These are phyloP conservation scores for Rhizopus arrhizus DNA, from an alignment of 371 early-diverging fungal genomes.

Conservation along the genomic window DNA sequence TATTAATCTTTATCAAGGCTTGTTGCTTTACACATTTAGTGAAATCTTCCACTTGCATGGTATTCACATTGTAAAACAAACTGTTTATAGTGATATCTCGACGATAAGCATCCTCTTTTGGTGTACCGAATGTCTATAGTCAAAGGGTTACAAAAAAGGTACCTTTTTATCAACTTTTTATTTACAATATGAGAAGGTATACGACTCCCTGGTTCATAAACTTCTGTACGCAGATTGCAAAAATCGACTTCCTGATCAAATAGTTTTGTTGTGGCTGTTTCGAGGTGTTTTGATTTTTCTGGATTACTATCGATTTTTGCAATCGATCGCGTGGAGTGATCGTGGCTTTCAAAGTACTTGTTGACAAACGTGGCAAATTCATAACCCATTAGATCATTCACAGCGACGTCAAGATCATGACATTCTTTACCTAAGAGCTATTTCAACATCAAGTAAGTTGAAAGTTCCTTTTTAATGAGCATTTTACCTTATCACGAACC, in stretches of 20 bases:
- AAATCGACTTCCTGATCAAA: slow-evolving; percentile 91
- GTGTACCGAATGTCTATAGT: slow-evolving; percentile 86
- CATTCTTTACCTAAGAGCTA: slow-evolving; percentile 87
- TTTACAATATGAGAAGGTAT: slow-evolving; percentile 78
- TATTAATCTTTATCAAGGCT: background rate
- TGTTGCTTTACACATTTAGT: slow-evolving; percentile 62
- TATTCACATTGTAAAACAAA: slow-evolving; percentile 96
- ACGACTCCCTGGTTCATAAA: slow-evolving; percentile 82
- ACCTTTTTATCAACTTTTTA: background rate
- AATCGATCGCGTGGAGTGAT: slow-evolving; percentile 57
- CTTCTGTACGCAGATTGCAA: slow-evolving; percentile 94
- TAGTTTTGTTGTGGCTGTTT: slow-evolving; percentile 93
- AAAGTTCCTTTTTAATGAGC: background rate
- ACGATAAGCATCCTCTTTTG: slow-evolving; percentile 95
- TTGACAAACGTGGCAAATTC: slow-evolving; percentile 89
- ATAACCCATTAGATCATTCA: slow-evolving; percentile 95
- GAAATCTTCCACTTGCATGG: slow-evolving; percentile 89
- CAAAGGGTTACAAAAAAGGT: background rate
- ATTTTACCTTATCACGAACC: slow-evolving; percentile 94
- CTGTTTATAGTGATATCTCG: slow-evolving; percentile 99
- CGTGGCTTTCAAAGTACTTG: slow-evolving; percentile 60
- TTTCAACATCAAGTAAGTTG: background rate
- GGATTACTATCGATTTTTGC: slow-evolving; percentile 93
- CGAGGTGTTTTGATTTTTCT: slow-evolving; percentile 97
- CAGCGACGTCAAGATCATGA: slow-evolving; percentile 96